Percentiles rank a stretch among this genome's conserved stretches.
Conservation (phyloP, 2,329 filamentous ascomycete species). For the Diaporthe amygdali region DNA sequence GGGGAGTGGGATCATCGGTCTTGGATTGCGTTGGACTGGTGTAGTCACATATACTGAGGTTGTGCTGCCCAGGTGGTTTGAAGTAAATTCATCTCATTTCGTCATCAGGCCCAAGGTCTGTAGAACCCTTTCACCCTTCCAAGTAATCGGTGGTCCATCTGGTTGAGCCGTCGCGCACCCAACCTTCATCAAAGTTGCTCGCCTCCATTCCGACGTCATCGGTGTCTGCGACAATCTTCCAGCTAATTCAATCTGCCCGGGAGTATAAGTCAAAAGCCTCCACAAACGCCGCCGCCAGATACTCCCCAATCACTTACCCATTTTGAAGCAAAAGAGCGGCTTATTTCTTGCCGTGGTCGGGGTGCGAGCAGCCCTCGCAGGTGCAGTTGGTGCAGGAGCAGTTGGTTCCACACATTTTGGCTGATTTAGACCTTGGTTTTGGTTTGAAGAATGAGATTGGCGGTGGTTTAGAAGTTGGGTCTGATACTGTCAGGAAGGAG, state of each 20-base stretch:
- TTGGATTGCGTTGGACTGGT: not conserved
- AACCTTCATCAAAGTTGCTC: not conserved
- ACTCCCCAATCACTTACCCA: not conserved
- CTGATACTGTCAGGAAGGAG: not conserved
- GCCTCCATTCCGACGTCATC: not conserved
- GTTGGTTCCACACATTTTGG: constrained; percentile 3
- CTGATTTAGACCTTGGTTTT: not conserved
- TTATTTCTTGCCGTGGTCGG: not conserved
- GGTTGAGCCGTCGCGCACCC: not conserved
- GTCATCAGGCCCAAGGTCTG: not conserved
- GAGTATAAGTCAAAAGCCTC: not conserved
- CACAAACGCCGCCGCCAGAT: not conserved
- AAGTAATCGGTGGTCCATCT: not conserved
- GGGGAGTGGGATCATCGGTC: not conserved
- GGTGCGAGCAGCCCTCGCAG: not conserved
- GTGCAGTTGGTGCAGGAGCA: constrained; percentile 4
- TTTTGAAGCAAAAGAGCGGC: not conserved
- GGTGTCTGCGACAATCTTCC: not conserved
- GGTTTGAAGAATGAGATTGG: not conserved
- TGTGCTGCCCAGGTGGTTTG: not conserved
- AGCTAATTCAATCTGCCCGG: not conserved
- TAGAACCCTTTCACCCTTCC: too few relatives aligned
- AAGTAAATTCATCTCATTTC: not conserved
- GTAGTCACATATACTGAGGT: not conserved
- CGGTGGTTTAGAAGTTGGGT: not conserved